Base-by-base conservation (phyloP, 257 asterid species). In the Fraxinus excelsior region DNA sequence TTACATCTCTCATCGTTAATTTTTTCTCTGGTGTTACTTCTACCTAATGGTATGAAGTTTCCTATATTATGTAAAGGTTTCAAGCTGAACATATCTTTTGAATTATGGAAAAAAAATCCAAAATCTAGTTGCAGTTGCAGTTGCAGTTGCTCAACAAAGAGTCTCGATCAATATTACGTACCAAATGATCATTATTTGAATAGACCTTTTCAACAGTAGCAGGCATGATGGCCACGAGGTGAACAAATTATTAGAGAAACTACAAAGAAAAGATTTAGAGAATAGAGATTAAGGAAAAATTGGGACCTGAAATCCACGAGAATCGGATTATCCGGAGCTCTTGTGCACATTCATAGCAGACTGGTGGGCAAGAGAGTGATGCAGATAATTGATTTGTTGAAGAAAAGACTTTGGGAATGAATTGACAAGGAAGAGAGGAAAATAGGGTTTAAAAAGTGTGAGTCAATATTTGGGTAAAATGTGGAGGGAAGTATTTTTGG, bases 191-290 rank as follows among this genome's bases (percentile, higher is more conserved):
- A 37, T 31, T 12, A 8, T 25, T 12, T 28, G 21, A 64, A 14
- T 10, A 7, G 2, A 13, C 7, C 32, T 56, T 66, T 32, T 35
- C 65, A 6, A 56, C 5, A 19, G 37, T 40, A 9, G 13, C 12
- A 40, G 80, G 68, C 82, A 78, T 79, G 86, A 79, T 83, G 79
- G 70, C 28, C 83, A 51, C 83, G 83, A 82, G 86, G n/a, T n/a
- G 65, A 26, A 26, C 28, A 26, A 26, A 26, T 26, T 26, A 26
- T 26, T 26, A 26, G 28, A 26, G 28, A 0, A 26, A 26, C 28
- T 0, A 26, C 28, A 26, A 26, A 26, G 28, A 26, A 26, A 26
- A 26, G 28, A 26, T 0, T 26, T 26, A 26, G 28, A 1, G 28
- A 26, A 26, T 26, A 26, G 28, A 26, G 28, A 26, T 26, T 26